Conservation (phyloP, 2,329 filamentous ascomycete species). For the Xylariaceae sp. region DNA sequence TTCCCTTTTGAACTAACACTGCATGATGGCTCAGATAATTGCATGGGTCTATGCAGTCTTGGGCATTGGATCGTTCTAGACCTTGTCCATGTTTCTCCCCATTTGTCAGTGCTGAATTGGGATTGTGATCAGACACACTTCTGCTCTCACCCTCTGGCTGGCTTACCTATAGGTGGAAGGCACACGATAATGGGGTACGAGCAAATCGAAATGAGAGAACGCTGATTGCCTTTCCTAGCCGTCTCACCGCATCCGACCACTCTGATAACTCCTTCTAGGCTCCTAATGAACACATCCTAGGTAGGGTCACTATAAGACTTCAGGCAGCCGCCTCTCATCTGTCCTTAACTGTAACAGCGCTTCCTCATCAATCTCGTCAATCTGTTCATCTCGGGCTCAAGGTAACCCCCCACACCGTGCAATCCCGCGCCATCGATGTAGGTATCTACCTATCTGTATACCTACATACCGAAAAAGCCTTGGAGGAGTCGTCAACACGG, state of each 20-base stretch:
- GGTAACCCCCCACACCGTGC: neutral
- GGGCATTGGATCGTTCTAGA: conserved; percentile 18
- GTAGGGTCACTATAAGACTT: conserved; percentile 2
- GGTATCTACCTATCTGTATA: too few relatives aligned
- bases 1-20: conserved; percentile 19
- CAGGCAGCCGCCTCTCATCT: neutral
- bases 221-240: neutral
- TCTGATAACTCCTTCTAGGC: neutral
- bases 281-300: neutral
- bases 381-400: neutral
- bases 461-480: too few relatives aligned
- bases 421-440: neutral
- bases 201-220: neutral
- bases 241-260: neutral
- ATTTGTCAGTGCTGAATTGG: conserved; percentile 4
- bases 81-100: conserved; percentile 13
- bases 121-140: neutral
- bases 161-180: neutral
- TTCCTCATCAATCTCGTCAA: neutral
- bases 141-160: neutral
- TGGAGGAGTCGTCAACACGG: neutral
- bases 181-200: neutral
- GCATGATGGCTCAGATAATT: conserved; percentile 18
- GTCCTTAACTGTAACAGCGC: neutral
- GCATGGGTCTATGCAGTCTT: conserved; percentile 16